These are phyloP conservation scores for cucumber (Cucumis sativus) DNA, from an alignment of 306 rosid species.

Conservation along the genomic window DNA sequence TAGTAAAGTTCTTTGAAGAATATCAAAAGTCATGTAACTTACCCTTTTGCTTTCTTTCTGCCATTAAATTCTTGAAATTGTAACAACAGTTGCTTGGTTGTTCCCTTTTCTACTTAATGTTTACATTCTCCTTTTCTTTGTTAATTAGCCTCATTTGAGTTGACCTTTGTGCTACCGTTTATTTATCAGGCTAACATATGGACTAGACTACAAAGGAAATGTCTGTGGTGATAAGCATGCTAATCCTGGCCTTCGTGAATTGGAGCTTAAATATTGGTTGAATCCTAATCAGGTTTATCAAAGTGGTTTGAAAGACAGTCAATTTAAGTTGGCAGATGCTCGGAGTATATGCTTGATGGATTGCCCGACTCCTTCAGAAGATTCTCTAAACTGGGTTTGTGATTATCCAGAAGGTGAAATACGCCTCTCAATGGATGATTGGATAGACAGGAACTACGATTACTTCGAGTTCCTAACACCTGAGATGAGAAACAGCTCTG, in stretches of 20 bases:
- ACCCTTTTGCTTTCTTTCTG: neutral
- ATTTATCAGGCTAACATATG: constrained; percentile 73
- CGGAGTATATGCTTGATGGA: constrained; percentile 72
- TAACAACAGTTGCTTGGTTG: neutral
- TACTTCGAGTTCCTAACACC: constrained; percentile 87
- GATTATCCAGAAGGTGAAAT: constrained; percentile 94
- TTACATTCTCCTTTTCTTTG: neutral
- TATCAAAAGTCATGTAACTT: neutral
- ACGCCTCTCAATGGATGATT: constrained; percentile 45
- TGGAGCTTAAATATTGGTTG: constrained; percentile 78
- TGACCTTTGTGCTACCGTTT: constrained; percentile 6
- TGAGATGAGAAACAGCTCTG: constrained; percentile 84
- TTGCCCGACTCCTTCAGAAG: constrained; percentile 79
- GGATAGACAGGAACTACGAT: constrained; percentile 68
- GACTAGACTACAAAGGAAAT: constrained; percentile 92
- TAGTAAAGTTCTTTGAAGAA: neutral
- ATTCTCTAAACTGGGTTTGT: constrained; percentile 79
- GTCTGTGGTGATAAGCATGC: constrained; percentile 85
- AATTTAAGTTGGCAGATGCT: constrained; percentile 56
- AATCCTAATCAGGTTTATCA: constrained; percentile 92
- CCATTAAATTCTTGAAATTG: neutral
- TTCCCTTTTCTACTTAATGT: constrained; percentile 4
- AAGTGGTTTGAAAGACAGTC: constrained; percentile 68
- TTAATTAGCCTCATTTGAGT: neutral
- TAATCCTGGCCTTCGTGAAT: constrained; percentile 53